A percentile compares a stretch with the other conserved stretches of the same genome.
Conservation (phyloP, 306 rosid species). For the Sphenostylis stenocarpa region DNA sequence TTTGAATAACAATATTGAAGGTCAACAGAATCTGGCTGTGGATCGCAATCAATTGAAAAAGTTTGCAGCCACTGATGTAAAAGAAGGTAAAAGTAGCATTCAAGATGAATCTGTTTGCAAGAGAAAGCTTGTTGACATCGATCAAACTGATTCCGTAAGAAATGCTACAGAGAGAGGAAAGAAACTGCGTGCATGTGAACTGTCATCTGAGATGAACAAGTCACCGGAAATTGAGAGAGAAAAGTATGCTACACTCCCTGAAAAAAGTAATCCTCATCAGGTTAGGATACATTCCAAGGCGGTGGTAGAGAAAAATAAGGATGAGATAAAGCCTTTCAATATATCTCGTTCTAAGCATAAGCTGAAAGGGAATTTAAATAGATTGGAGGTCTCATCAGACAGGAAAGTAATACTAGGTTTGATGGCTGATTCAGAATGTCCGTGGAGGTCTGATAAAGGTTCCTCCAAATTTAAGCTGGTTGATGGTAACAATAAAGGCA, state of each 20-base stretch:
- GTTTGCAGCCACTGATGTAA: constrained; percentile 14
- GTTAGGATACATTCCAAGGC: constrained; percentile 38
- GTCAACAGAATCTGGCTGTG: constrained; percentile 31
- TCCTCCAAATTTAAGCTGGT: constrained; percentile 30
- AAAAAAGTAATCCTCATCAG: constrained; percentile 34
- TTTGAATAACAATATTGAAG: constrained; percentile 19
- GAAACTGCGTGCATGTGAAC: constrained; percentile 20
- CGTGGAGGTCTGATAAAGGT: constrained; percentile 50
- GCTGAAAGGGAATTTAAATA: constrained; percentile 20
- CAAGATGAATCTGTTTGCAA: constrained; percentile 32
- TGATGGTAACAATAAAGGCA: constrained; percentile 39
- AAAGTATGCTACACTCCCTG: constrained; percentile 17
- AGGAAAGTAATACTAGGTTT: constrained; percentile 53
- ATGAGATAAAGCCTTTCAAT: constrained; percentile 27
- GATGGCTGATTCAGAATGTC: constrained; percentile 64
- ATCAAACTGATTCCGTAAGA: constrained; percentile 29
- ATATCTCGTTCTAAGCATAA: constrained; percentile 7
- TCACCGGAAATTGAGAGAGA: constrained; percentile 26
- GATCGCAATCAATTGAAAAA: constrained; percentile 33
- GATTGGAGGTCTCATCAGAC: constrained; percentile 32
- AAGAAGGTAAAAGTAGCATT: constrained; percentile 37
- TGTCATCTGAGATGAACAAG: constrained; percentile 25
- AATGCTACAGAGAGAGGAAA: constrained; percentile 27
- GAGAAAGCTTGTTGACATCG: constrained; percentile 26
- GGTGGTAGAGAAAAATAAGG: constrained; percentile 25